These are phyloP conservation scores for Podila horticola DNA, from an alignment of 192 early-diverging fungal genomes.

Conservation along the genomic window DNA sequence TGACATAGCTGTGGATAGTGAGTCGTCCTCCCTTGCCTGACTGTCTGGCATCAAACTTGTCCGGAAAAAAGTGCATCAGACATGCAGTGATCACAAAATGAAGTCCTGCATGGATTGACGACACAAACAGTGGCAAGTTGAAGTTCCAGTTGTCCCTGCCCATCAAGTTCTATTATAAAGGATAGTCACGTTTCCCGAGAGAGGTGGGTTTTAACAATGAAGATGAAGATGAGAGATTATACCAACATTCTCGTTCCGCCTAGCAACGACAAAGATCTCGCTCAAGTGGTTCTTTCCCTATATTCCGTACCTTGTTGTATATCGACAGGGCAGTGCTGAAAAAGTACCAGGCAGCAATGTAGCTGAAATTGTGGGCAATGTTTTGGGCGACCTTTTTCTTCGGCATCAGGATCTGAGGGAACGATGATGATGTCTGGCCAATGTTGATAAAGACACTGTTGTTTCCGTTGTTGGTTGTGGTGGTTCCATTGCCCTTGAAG, in stretches of 20 bases:
- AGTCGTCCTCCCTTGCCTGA: slow-evolving; percentile 49
- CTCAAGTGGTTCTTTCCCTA: no score
- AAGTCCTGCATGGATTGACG: slow-evolving; percentile 77
- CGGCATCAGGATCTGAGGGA: slow-evolving; percentile 49
- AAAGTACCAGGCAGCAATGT: slow-evolving; percentile 76
- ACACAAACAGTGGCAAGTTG: slow-evolving; percentile 80
- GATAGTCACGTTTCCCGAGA: neutral
- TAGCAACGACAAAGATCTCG: no score
- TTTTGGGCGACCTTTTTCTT: slow-evolving; percentile 41
- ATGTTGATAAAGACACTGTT: slow-evolving; percentile 46
- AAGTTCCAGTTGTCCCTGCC: slow-evolving; percentile 78
- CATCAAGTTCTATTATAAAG: slow-evolving; percentile 65
- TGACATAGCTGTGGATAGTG: slow-evolving; percentile 49
- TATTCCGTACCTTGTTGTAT: slow-evolving; percentile 75
- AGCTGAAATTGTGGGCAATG: slow-evolving; percentile 47
- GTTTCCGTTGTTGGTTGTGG: slow-evolving; percentile 2
- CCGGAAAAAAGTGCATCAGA: slow-evolving; percentile 57
- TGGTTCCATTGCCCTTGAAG: neutral
- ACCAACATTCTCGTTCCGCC: no score
- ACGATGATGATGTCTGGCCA: slow-evolving; percentile 26
- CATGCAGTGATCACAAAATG: slow-evolving; percentile 74
- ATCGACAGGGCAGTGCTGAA: slow-evolving; percentile 79
- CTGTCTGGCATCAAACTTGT: slow-evolving; percentile 38
- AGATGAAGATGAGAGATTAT: no score
- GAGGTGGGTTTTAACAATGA: no score